Evolutionary conservation across 164 flowering plant species (phyloP).

Genomic region (Vitis vinifera): DNA sequence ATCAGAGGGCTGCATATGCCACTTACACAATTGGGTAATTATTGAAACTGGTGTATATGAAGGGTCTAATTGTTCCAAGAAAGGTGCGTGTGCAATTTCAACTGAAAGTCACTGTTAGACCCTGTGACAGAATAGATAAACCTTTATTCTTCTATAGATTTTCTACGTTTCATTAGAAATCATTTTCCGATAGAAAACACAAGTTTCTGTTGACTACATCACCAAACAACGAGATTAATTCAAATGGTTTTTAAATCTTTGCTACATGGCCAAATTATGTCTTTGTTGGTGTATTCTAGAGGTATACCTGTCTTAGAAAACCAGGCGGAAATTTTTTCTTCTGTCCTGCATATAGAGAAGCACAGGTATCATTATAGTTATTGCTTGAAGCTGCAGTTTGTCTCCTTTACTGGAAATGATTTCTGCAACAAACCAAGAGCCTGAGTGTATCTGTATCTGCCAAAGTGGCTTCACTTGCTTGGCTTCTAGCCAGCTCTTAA

Average conservation of each 20-base stretch:
- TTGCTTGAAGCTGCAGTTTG: background rate
- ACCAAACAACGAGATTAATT: no score
- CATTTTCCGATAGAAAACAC: no score
- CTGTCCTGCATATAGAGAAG: background rate
- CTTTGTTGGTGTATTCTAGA: no score
- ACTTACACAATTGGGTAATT: background rate
- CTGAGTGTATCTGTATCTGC: background rate
- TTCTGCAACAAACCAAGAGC: background rate
- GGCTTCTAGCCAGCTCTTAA: background rate
- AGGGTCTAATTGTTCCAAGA: background rate
- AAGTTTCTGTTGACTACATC: no score
- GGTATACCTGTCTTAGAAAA: background rate
- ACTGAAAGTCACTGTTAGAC: background rate
- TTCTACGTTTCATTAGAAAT: no score
- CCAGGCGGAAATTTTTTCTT: background rate
- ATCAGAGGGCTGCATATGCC: background rate
- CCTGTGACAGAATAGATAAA: background rate
- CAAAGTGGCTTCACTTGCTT: background rate
- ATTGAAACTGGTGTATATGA: background rate
- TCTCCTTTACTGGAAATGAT: background rate
- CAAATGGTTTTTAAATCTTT: no score
- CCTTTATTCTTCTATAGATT: no score
- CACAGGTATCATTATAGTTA: background rate
- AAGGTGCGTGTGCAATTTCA: background rate
- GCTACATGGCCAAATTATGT: no score